Base-by-base conservation (phyloP, 2,329 filamentous ascomycete species). In the Fusarium sp. region DNA sequence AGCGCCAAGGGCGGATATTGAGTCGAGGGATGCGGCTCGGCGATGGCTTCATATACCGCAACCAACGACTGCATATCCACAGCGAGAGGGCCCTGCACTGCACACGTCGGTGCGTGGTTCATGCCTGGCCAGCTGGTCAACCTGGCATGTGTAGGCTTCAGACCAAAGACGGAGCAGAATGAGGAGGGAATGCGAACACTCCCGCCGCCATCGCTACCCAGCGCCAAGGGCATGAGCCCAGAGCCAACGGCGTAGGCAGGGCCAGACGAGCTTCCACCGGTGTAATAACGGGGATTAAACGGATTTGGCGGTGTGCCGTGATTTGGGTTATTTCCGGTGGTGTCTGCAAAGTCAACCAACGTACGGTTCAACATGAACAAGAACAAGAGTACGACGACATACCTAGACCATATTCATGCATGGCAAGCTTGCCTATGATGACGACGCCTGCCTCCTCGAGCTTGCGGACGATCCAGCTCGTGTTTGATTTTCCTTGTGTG, bases 341-440 rank as follows among this genome's bases (percentile, higher is more conserved):
- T 92, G 67, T 92, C 88, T 84, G 29, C 9, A 29, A 15, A 9
- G 36, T 66, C 11, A 71, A n/a, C n/a, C n/a, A n/a, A n/a, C n/a
- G n/a, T n/a, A n/a, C n/a, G n/a, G n/a, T n/a, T n/a, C n/a, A n/a
- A 51, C 41, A 8, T n/a, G 25, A 52, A 46, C 9, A 49, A 15
- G n/a, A 27, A n/a, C 15, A 23, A 27, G 13, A 17, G 36, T 35
- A 9, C 21, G 23, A 2, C 4, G 9, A 48, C 79, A 67, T 75
- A 86, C 86, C 89, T 58, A 89, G 81, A 4, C 89, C 90, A 48
- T 90, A 80, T 72, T 93, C 90, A 71, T 92, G 89, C 90, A 93
- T 92, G 9, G 82, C 88, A 2, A 85, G 81, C 76, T 91, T 92
- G 13, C 90, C 90, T 7, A 93, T 77, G 19, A 92, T 78, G 13